Percentiles rank a stretch among this genome's conserved stretches.
These are phyloP conservation scores for Mangifera indica DNA, from an alignment of 345 rosid species.

Conservation along the genomic window DNA sequence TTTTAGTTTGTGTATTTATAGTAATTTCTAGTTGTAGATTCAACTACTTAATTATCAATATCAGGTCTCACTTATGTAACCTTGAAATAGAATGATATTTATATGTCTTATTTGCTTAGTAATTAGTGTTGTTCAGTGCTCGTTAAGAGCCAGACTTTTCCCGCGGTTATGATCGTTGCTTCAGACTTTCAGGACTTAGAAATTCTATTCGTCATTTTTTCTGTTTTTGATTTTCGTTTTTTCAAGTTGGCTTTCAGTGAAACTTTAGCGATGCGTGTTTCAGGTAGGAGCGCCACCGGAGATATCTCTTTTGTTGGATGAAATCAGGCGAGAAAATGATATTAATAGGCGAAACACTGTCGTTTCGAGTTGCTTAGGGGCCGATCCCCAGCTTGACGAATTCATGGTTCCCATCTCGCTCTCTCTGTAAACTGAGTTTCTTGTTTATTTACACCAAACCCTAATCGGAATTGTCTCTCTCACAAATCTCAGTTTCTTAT, in stretches of 20 bases:
- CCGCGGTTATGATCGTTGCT: neutral
- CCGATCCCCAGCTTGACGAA: slow-evolving; percentile 64
- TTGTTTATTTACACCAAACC: slow-evolving; percentile 19
- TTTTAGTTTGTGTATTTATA: neutral
- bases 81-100: neutral
- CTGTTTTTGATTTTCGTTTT: too few species aligned
- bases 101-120: too few species aligned
- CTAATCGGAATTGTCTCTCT: slow-evolving; percentile 8
- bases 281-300: slow-evolving; percentile 66
- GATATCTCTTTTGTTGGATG: slow-evolving; percentile 39
- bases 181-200: neutral
- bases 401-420: slow-evolving; percentile 48
- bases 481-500: neutral
- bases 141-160: neutral
- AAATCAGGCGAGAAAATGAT: slow-evolving; percentile 34
- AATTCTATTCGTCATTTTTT: neutral
- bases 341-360: slow-evolving; percentile 12
- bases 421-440: neutral
- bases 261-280: slow-evolving; percentile 4
- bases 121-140: neutral
- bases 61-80: neutral
- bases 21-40: neutral
- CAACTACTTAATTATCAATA: neutral
- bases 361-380: slow-evolving; percentile 31
- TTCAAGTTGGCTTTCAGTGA: neutral